Evolutionary conservation across 164 flowering plant species (phyloP).

Genomic region (Chimonanthus salicifolius): DNA sequence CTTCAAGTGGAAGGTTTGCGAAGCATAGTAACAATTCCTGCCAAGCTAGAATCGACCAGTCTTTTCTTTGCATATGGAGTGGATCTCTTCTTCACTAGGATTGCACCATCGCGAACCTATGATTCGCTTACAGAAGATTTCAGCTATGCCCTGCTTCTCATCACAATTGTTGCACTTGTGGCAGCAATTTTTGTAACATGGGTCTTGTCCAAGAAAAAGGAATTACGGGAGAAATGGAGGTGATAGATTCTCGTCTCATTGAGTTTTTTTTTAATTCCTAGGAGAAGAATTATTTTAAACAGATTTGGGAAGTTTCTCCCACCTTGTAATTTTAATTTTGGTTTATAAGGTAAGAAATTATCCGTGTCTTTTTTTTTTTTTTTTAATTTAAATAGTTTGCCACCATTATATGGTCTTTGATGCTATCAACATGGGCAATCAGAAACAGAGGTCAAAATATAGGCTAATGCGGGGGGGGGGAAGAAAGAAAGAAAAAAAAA

Average conservation of each 20-base stretch:
- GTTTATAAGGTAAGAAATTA: neutral
- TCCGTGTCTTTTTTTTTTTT: neutral
- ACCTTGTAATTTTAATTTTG: conserved; percentile 15
- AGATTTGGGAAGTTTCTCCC: conserved; percentile 7
- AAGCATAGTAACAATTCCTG: conserved; percentile 57
- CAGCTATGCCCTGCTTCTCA: conserved; percentile 82
- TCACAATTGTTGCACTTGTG: conserved; percentile 75
- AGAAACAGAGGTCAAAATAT: no score
- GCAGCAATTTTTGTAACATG: conserved; percentile 86
- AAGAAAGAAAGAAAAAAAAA: no score
- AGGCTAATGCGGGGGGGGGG: no score
- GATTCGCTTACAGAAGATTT: conserved; percentile 96
- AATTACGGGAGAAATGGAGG: conserved; percentile 88
- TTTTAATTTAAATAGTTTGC: neutral
- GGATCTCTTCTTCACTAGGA: conserved; percentile 79
- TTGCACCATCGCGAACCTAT: conserved; percentile 89
- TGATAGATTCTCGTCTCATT: conserved; percentile 22
- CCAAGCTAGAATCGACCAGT: conserved; percentile 85
- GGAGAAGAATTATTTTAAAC: conserved; percentile 3
- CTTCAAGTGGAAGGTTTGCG: conserved; percentile 85
- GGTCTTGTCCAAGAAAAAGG: conserved; percentile 88
- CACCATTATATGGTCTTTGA: no score
- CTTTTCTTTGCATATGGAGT: conserved; percentile 79
- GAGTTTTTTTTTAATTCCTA: conserved; percentile 8
- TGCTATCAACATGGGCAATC: no score